A percentile compares a stretch with the other conserved stretches of the same genome.
These are phyloP conservation scores for Alternaria metachromatica DNA, from an alignment of 2,329 filamentous ascomycete genomes.

Conservation along the genomic window DNA sequence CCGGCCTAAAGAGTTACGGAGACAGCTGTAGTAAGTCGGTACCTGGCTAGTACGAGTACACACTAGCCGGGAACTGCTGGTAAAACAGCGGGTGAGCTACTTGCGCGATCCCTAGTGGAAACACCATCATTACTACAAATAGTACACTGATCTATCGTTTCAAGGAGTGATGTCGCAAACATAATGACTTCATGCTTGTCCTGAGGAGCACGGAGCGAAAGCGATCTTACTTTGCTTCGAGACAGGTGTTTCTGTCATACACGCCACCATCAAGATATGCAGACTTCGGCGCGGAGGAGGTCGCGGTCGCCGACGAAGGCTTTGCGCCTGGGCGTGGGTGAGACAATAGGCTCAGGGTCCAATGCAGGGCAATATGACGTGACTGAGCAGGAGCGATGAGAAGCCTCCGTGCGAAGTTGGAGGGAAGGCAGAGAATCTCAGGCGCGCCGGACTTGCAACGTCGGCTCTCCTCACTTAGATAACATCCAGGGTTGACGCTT, in stretches of 20 bases:
- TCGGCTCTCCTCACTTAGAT: conserved; percentile 36
- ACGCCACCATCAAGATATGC: neutral
- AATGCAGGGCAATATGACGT: conserved; percentile 12
- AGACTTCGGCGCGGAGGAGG: conserved; percentile 17
- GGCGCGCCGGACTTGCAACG: conserved; percentile 20
- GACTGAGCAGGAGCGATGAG: neutral
- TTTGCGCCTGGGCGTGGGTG: neutral
- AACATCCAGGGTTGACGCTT: neutral
- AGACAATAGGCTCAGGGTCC: conserved; percentile 7
- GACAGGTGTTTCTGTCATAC: neutral
- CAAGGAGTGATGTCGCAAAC: neutral
- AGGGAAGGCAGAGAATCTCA: conserved; percentile 3
- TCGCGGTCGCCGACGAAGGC: conserved; percentile 14
- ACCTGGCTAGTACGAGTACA: neutral
- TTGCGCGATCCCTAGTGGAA: neutral
- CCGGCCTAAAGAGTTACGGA: neutral
- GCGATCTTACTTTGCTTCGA: neutral
- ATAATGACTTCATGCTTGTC: neutral
- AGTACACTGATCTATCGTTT: neutral
- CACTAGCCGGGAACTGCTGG: neutral
- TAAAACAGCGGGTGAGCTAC: neutral
- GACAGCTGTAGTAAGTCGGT: neutral
- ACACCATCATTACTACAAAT: neutral
- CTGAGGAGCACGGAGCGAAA: neutral
- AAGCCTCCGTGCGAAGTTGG: conserved; percentile 2